Percentiles rank a stretch among this genome's conserved stretches.
Conservation (phyloP, 2,329 filamentous ascomycete species). For the Fusarium verticillioides region DNA sequence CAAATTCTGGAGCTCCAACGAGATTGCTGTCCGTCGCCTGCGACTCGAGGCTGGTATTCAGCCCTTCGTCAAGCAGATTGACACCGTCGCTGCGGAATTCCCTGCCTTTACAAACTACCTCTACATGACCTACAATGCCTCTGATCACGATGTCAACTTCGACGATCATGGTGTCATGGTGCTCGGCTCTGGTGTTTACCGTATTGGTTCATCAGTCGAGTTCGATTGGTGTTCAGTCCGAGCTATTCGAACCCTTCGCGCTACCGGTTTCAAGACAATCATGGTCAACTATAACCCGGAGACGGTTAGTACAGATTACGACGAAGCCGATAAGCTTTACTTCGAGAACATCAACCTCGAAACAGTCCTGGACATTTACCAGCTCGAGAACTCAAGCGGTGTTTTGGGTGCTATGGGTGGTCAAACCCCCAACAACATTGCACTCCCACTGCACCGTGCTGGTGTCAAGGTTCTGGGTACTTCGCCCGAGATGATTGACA, state of each 20-base stretch:
- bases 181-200: slow-evolving; percentile 93
- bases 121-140: slow-evolving; percentile 94
- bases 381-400: slow-evolving; percentile 83
- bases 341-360: slow-evolving; percentile 96
- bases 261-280: slow-evolving; percentile 88
- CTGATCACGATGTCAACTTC: slow-evolving; percentile 84
- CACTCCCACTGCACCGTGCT: slow-evolving; percentile 84
- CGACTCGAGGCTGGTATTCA: slow-evolving; percentile 87
- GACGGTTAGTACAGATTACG: slow-evolving; percentile 89
- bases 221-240: slow-evolving; percentile 99
- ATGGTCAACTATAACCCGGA: slow-evolving; percentile 97
- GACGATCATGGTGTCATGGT: slow-evolving; percentile 96
- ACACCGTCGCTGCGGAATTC: slow-evolving; percentile 97
- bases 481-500: slow-evolving; percentile 98
- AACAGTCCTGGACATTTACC: slow-evolving; percentile 92
- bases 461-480: slow-evolving; percentile 95
- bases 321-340: slow-evolving; percentile 93
- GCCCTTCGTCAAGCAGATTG: slow-evolving; percentile 96
- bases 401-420: slow-evolving; percentile 97
- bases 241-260: slow-evolving; percentile 88
- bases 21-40: slow-evolving; percentile 85
- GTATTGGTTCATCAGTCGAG: slow-evolving; percentile 96
- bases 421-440: slow-evolving; percentile 98
- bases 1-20: slow-evolving; percentile 94
- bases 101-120: slow-evolving; percentile 95